Evolutionary conservation across 1,284 basidiomycete species (phyloP), one percentile per base, ranked within the genome.

Genomic region (Moniliophthora roreri): DNA sequence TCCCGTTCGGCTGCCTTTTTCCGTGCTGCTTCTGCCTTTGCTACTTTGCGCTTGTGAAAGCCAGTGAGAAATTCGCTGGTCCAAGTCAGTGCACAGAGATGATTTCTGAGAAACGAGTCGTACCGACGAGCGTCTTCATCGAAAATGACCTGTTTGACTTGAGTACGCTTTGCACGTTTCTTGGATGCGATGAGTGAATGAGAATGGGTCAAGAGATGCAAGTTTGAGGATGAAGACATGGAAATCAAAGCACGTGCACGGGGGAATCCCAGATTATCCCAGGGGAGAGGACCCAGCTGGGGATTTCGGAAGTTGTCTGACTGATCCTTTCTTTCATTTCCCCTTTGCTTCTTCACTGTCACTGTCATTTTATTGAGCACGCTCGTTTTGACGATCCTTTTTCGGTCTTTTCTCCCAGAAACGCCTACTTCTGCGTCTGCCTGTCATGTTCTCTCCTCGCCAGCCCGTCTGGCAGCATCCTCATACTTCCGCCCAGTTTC

Each of bases 21-120:
- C 62, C 81, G 84, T 28, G 85, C 83, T 32, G 78, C 82, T 61
- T 91, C 85, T 62, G 84, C 79, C 66, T 87, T 89, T 59, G 81
- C 81, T 48, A 91, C 65, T 66, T 94, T 94, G 58, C 91, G 84
- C 69, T 93, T 93, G 66, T 87, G 87, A 68, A 94, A 94, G 15
- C 91, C 91, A 9, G 91, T 93, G 65, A 94, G 68, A 69, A 86
- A 94, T 49, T 92, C 86, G 62, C 91, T 93, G 63, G 7, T 51
- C 11, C 23, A 44, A 36, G 18, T 47, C 26, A 34, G 34, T 57
- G 47, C 52, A 44, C 47, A 50, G 49, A 55, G 44, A 44, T 15
- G 24, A 38, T 32, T 41, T 48, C 48, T 54, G 41, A 42, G 52
- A 51, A 50, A 39, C 21, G 16, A 9, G 64, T 36, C 73, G 34